Percentiles rank a stretch among this genome's conserved stretches.
phyloP scores from a whole-genome alignment of 352 stramenopile genomes.

The Blastocystis sp. region DNA sequence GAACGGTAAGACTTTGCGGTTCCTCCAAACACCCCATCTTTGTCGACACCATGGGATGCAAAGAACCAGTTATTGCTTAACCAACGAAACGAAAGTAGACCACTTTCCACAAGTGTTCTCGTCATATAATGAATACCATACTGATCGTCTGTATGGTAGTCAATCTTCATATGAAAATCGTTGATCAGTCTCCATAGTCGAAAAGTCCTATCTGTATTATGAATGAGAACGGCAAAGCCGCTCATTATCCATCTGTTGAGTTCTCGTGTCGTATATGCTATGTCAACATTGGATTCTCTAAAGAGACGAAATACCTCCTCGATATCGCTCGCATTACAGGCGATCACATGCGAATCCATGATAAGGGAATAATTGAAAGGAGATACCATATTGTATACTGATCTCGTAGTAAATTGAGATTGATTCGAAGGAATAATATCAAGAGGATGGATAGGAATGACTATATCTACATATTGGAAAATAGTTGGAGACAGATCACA shows the following conservation, averaged over 20 bases:
- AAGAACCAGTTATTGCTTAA: slow-evolving; percentile 40
- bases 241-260: not conserved
- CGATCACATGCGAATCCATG: not conserved
- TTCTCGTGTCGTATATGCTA: not conserved
- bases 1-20: not conserved
- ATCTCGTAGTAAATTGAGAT: not conserved
- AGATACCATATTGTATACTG: not conserved
- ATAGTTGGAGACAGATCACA: not conserved
- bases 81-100: not conserved
- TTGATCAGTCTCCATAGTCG: not conserved
- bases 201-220: not conserved
- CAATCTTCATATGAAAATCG: not conserved
- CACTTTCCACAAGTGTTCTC: not conserved
- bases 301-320: not conserved
- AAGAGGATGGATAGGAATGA: not conserved
- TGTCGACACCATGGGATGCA: not conserved
- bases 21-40: not conserved
- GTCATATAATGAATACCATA: not conserved
- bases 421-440: not conserved
- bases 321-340: not conserved
- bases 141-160: not conserved
- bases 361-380: not conserved
- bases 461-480: not conserved
- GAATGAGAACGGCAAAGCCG: slow-evolving; percentile 1
- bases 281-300: not conserved